Evolutionary conservation across 1,284 basidiomycete genomes (phyloP).

Genomic region (Fomitopsis palustris): DNA sequence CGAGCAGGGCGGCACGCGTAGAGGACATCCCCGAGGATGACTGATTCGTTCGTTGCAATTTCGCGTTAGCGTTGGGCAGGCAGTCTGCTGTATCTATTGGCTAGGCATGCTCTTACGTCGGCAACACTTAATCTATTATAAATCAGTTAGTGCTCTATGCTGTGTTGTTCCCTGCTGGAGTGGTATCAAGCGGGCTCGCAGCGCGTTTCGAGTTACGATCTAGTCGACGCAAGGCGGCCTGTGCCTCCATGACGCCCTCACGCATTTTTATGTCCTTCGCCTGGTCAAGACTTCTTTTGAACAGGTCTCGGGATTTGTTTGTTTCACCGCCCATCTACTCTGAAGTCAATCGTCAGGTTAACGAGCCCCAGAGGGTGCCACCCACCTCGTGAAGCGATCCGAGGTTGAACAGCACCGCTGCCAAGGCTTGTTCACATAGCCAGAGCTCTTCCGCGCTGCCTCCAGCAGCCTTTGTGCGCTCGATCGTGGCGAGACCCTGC

Average conservation of each 20-base stretch:
- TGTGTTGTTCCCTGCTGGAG: background rate
- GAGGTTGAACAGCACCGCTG: constrained; percentile 60
- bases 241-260: constrained; percentile 48
- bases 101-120: constrained; percentile 11
- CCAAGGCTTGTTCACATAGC: constrained; percentile 55
- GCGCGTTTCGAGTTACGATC: constrained; percentile 15
- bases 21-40: constrained; percentile 33
- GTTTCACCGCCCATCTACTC: constrained; percentile 45
- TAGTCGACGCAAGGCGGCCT: constrained; percentile 42
- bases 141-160: background rate
- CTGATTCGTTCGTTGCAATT: background rate
- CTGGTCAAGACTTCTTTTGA: constrained; percentile 45
- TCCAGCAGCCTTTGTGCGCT: constrained; percentile 30
- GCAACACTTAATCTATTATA: background rate
- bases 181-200: background rate
- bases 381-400: constrained; percentile 45
- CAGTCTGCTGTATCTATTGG: constrained; percentile 16
- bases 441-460: constrained; percentile 21
- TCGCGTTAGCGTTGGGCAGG: background rate
- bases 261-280: constrained; percentile 44
- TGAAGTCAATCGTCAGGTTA: background rate
- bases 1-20: constrained; percentile 50
- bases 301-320: constrained; percentile 40
- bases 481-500: constrained; percentile 49
- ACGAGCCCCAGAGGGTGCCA: background rate